Conservation (phyloP, 2,329 filamentous ascomycete species). For the Botrytis galanthina region DNA sequence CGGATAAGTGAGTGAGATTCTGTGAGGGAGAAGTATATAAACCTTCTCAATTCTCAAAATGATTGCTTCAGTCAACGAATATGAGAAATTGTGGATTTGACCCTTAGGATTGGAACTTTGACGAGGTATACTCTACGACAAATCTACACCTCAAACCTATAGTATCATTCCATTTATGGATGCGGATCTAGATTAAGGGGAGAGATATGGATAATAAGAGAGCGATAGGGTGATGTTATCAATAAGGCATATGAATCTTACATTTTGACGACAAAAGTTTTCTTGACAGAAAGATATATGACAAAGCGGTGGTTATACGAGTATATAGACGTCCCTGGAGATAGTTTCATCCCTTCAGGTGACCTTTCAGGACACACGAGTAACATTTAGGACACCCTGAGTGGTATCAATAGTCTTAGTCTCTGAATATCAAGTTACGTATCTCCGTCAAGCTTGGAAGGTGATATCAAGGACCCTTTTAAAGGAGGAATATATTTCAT, state of each 20-base stretch:
- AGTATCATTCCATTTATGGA: not conserved
- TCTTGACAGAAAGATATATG: not conserved
- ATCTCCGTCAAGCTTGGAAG: not conserved
- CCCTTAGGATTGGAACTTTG: too few species aligned
- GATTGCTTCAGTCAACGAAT: too few species aligned
- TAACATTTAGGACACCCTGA: not conserved
- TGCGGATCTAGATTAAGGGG: not conserved
- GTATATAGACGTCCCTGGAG: not conserved
- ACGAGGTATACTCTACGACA: not conserved
- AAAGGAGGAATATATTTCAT: not conserved
- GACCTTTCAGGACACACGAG: not conserved
- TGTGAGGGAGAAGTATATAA: too few species aligned
- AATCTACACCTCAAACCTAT: accelerated
- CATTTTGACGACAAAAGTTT: not conserved
- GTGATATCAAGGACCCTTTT: not conserved
- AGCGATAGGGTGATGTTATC: not conserved
- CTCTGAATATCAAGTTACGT: not conserved
- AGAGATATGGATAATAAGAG: not conserved
- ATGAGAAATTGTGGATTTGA: too few species aligned
- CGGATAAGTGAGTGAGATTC: too few species aligned
- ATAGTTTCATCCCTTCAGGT: not conserved
- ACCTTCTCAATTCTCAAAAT: too few species aligned
- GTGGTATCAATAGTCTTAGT: not conserved
- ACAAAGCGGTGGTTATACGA: not conserved
- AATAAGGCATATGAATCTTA: accelerated